Evolutionary conservation across 2,329 filamentous ascomycete species (phyloP).

Genomic region (Aspergillus pseudonomiae): DNA sequence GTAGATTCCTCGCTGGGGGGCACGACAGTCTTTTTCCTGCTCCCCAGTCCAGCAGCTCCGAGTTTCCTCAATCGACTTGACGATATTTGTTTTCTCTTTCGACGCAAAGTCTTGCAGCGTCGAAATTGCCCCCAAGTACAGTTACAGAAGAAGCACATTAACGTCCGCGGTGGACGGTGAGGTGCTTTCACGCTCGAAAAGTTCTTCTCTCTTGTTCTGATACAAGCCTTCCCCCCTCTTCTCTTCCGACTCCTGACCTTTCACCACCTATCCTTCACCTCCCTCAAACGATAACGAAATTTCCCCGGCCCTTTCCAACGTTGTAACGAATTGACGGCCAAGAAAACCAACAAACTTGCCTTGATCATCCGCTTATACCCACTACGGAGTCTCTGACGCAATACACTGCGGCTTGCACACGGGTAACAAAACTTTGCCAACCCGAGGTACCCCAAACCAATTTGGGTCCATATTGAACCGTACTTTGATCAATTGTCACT

Average conservation of each 20-base stretch:
- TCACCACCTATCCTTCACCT: slow-evolving; percentile 16
- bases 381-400: slow-evolving; percentile 24
- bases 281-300: slow-evolving; percentile 19
- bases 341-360: slow-evolving; percentile 13
- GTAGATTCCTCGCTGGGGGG: slow-evolving; percentile 85
- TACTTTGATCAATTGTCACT: background rate
- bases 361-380: slow-evolving; percentile 6
- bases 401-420: slow-evolving; percentile 17
- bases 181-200: slow-evolving; percentile 36
- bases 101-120: slow-evolving; percentile 50
- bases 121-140: slow-evolving; percentile 62
- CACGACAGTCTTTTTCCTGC: slow-evolving; percentile 58
- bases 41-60: slow-evolving; percentile 87
- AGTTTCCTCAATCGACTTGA: slow-evolving; percentile 59
- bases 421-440: slow-evolving; percentile 25
- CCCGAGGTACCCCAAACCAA: slow-evolving; percentile 2
- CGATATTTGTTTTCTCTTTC: slow-evolving; percentile 59
- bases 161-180: slow-evolving; percentile 39
- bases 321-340: slow-evolving; percentile 20
- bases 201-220: slow-evolving; percentile 12
- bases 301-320: slow-evolving; percentile 10
- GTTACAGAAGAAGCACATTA: slow-evolving; percentile 42
- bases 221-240: slow-evolving; percentile 20
- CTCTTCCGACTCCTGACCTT: slow-evolving; percentile 17
- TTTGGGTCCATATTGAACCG: background rate